Evolutionary conservation across 2,329 filamentous ascomycete genomes (phyloP), one percentile per base, ranked within the genome.

Genomic region (Pseudomassariella vexata): DNA sequence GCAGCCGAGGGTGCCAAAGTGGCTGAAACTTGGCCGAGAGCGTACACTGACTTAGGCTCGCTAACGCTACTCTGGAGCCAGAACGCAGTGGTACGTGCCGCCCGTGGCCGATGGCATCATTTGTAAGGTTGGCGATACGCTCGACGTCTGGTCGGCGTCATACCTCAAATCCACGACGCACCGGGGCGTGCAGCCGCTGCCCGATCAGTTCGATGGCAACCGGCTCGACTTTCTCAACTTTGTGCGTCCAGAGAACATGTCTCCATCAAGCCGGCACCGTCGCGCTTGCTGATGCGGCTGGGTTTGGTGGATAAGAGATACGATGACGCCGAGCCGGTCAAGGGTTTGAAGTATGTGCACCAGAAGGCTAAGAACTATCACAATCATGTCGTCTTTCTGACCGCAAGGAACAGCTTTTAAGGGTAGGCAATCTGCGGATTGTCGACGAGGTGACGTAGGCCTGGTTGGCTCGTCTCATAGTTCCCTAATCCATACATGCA

Each of bases 21-120:
- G 11, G 35, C 42, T 15, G 45, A 50, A 21, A 49, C 38, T 2
- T 53, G 47, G 48, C 44, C 46, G 1, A 41, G 49, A 6, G 52
- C 47, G 0, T 69, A 75, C 44, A 73, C 70, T 1, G 70, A 75
- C 41, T 57, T 73, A 9, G 70, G 69, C 1, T 66, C 60, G 0
- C 50, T 74, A 5, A 74, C 70, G 3, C 56, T 74, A 7, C 61
- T 75, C 3, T 74, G 71, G 56, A 62, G 66, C 11, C 70, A 74
- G 37, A 66, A 69, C 3, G 66, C 74, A 5, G 66, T 69, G 0
- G 68, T 65, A 2, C 53, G n/a, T 74, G 9, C 70, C 74, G 44
- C 68, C 74, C 28, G 60, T 60, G 26, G 51, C 46, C 2, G 32
- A 30, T 3, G 40, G 44, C 1, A 65, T 69, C 18, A 62, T 63